Conservation (phyloP, 305 asterid genomes). For the Galium porrigens region DNA sequence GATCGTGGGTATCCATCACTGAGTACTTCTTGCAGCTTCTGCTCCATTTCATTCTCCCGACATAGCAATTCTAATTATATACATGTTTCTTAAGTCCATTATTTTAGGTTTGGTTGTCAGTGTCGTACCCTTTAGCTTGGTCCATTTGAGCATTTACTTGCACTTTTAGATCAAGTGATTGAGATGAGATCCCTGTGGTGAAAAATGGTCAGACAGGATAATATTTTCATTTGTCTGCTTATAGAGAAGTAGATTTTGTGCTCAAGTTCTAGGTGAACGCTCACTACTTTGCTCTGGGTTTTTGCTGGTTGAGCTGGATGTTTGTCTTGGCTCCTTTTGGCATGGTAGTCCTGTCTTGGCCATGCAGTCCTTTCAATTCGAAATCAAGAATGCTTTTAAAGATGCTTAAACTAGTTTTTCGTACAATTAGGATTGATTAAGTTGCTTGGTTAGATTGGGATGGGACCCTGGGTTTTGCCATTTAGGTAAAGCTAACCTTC, state of each 20-base stretch:
- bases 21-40: not conserved
- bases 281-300: not conserved
- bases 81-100: not conserved
- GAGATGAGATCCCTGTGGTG: conserved; percentile 1
- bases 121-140: not conserved
- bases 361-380: not conserved
- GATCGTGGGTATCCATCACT: not conserved
- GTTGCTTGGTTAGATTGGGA: not conserved
- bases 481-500: conserved; percentile 5
- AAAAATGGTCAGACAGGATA: not conserved
- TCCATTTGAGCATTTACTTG: not conserved
- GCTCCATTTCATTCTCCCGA: not conserved
- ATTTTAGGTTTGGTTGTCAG: not conserved
- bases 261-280: not conserved
- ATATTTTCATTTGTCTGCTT: conserved; percentile 4
- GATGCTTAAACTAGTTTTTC: not conserved
- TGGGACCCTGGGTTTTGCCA: not conserved
- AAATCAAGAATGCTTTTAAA: not conserved
- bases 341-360: conserved; percentile 1
- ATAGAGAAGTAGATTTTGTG: not conserved
- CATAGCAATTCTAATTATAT: not conserved
- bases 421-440: not conserved
- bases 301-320: not conserved
- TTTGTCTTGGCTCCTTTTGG: not conserved
- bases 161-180: not conserved